These are phyloP conservation scores for Coemansia sp. DNA, from an alignment of 192 early-diverging fungal species.

Conservation along the genomic window DNA sequence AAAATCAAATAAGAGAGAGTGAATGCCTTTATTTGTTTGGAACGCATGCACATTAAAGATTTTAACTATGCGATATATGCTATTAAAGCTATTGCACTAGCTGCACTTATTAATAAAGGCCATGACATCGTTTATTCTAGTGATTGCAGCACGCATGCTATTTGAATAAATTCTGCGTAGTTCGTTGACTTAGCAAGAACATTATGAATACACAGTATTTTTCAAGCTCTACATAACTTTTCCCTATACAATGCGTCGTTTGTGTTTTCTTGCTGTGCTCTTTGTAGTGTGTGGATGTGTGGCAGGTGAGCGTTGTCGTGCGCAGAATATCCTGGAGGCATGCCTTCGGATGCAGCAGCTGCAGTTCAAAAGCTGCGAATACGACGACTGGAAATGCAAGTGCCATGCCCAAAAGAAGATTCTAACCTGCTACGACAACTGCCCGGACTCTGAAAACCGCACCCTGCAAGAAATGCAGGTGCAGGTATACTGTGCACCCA, in stretches of 20 bases:
- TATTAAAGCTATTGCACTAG: too few species aligned
- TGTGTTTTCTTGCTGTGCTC: conserved; percentile 5
- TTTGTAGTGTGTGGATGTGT: conserved; percentile 3
- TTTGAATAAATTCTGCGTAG: background rate
- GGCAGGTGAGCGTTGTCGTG: conserved; percentile 7
- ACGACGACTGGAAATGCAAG: conserved; percentile 54
- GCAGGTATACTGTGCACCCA: conserved; percentile 42
- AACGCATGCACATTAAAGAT: too few species aligned
- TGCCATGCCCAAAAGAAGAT: conserved; percentile 52
- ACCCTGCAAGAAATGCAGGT: conserved; percentile 55
- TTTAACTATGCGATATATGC: too few species aligned
- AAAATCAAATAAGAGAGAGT: too few species aligned
- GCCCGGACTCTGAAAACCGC: conserved; percentile 50
- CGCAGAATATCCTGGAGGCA: conserved; percentile 53
- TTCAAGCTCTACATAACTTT: background rate
- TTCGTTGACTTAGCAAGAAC: background rate
- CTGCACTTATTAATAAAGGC: background rate
- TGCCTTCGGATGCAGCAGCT: conserved; percentile 42
- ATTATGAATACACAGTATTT: background rate
- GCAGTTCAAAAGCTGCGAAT: conserved; percentile 41
- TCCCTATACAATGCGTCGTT: conserved; percentile 12
- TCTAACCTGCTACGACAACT: conserved; percentile 53
- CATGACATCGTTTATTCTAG: background rate
- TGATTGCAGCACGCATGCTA: background rate
- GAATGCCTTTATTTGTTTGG: background rate